phyloP scores from a whole-genome alignment of 208 protist genomes.

The Wallacemonas sp. region DNA sequence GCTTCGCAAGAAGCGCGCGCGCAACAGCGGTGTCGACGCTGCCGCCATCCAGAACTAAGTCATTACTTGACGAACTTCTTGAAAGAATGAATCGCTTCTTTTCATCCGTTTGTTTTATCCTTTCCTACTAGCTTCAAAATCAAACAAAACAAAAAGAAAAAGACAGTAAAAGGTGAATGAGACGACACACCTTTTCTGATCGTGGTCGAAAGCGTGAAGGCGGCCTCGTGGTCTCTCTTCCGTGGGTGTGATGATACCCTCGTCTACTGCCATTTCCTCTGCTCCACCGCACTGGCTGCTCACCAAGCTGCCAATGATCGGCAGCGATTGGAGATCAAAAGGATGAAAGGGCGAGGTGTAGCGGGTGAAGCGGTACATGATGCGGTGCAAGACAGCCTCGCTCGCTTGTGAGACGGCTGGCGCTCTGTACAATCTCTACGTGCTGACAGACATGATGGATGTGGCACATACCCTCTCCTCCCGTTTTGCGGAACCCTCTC shows the following conservation, averaged over 20 bases:
- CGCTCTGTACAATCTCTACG: too few species aligned
- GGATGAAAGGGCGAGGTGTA: too few species aligned
- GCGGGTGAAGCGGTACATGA: too few species aligned
- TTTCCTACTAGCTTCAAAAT: constrained; percentile 21
- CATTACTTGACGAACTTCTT: constrained; percentile 2
- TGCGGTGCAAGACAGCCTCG: too few species aligned
- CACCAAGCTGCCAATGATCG: too few species aligned
- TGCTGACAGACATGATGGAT: too few species aligned
- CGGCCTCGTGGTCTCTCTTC: background rate
- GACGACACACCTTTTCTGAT: background rate
- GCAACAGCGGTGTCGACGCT: constrained; percentile 65
- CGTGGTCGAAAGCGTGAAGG: background rate
- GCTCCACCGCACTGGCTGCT: too few species aligned
- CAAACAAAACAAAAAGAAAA: constrained; percentile 19
- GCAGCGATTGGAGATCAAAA: too few species aligned
- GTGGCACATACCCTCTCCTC: too few species aligned
- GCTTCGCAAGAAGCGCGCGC: constrained; percentile 83
- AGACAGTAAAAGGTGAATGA: background rate
- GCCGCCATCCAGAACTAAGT: constrained; percentile 16
- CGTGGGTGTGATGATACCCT: background rate
- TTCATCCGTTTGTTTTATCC: constrained; percentile 23
- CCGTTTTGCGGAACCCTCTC: too few species aligned
- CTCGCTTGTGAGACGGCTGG: too few species aligned
- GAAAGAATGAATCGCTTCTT: constrained; percentile 20
- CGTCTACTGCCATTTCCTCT: too few species aligned